Base-by-base conservation (phyloP, 148 eudicot genomes). In the Rhododendron griersonianum region DNA sequence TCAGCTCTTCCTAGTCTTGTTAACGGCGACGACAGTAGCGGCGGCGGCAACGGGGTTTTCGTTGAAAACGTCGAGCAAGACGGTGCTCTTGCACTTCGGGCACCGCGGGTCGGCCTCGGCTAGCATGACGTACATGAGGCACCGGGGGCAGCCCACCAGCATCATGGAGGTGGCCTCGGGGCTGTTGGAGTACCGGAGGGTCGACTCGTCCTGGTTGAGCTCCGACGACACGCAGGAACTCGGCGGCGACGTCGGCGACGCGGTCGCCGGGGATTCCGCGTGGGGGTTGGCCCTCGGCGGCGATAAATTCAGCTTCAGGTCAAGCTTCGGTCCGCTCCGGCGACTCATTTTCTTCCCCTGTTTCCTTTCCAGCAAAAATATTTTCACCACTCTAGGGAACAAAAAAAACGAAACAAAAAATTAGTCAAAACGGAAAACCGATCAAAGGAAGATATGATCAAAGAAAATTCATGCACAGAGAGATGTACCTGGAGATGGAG, bases 81-180 rank as follows among this genome's bases (percentile, higher is more conserved):
- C 95, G 4, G 91, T 89, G 92, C 94, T 93, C 85, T 93, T 93
- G 85, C 98, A 95, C 80, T 93, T 92, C 1, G 98, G 96, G 90
- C 98, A 93, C 86, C 88, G 90, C 0, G 93, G 96, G 87, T 93
- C 94, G 47, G 92, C 90, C 45, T 91, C 91, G 1, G 98, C 76
- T 1, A 93, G 87, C 93, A 95, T 93, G 53, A 95, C 94, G 44
- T 95, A 95, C 95, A 93, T 91, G 53, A 93, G 90, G 88, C 97
- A 94, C 37, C 93, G 57, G 0, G 97, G 97, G 81, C 98, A 95
- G 2, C 98, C 98, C 35, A 90, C 95, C 35, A 95, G 89, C 78
- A 93, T 89, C 98, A 95, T 95, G 3, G 94, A 87, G 37, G 94
- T 87, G 0, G 92, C 87, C 44, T 90, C 91, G 0, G 95, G 91